Base-by-base conservation (phyloP, 768 basidiomycete species). In the Mycena alexandri region DNA sequence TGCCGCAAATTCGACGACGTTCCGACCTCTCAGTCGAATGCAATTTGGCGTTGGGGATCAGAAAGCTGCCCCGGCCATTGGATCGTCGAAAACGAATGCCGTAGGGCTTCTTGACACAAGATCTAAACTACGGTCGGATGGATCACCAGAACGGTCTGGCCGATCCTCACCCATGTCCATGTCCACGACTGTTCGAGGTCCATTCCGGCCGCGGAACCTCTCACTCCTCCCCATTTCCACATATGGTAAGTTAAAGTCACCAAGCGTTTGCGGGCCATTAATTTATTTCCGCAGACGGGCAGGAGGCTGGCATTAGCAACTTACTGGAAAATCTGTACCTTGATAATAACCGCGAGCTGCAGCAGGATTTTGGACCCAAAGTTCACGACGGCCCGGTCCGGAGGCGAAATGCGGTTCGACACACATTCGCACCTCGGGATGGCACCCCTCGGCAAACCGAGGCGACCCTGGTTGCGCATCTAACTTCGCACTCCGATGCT, bases 291-390 rank as follows among this genome's bases (percentile, higher is more conserved):
- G 34, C 73, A 96, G 96, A 98, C 71, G 93, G 93, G 0, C 93
- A 93, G 73, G 97, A 99, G 74, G 90, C 93, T 48, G 93, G 92
- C 11, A 94, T 99, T 72, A 92, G 87, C 74, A 93, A 93, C 54
- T 82, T 99, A 14, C 82, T 99, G 22, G 98, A 99, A 75, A 92
- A 93, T 63, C 83, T 96, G 22, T 98, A 95, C 75, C 82, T 94
- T 42, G 95, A 96, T 75, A 94, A 91, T 67, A 90, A 89, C 73
- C 89, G 90, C 25, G 95, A 98, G 64, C 84, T 95, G 2, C 89
- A 95, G 64, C 86, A 92, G 33, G 96, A 99, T 73, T 97, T 99
- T 74, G 97, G 97, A 8, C 96, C 96, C 5, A 88, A 87, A 57
- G 88, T 96, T 6, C 90, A 93, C 62, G 90, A 93, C 65, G 93